Base-by-base conservation (phyloP, 495 filamentous ascomycete genomes). In the Hypomontagnella submonticulosa region DNA sequence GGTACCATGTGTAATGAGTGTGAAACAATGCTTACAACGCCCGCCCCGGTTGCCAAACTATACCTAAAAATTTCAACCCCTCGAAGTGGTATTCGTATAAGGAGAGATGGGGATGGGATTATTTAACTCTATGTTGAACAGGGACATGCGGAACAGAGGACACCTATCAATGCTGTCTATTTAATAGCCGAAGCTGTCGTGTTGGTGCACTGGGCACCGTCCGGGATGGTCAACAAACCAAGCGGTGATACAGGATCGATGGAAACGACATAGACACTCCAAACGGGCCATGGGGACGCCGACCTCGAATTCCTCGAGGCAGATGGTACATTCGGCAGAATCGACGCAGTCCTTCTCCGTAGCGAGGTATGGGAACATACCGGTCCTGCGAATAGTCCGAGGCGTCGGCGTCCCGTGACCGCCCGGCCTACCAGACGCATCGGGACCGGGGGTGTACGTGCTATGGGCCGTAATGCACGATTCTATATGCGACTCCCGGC, bases 231-330 rank as follows among this genome's bases (percentile, higher is more conserved):
- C 73, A 33, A 75, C 72, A 65, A 80, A 86, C 84, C 84, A 85
- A 1, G 77, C 77, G 23, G 79, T 76, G 50, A 90, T 89, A 64
- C 90, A 89, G 44, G 82, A 73, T 70, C 87, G 80, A 73, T 98
- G 96, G 74, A 97, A 99, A 56, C 93, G 90, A 76, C 95, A 99
- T 59, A 96, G 78, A 75, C 96, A 99, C 77, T 96, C 92, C 59
- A 99, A 78, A 53, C 94, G 80, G 4, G 88, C 92, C 85, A 98
- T 88, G 48, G 86, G 78, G 55, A 90, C 87, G 1, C 94, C 95
- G 9, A 88, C 89, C 67, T 91, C 89, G 72, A 96, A 98, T 68
- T 99, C 96, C 74, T 97, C 96, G 66, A 99, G 89, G 68, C 95
- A 99, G 57, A 99, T 97, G 2, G 92, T 89, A 73, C 95, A 99